phyloP scores from a whole-genome alignment of 805 yeast species.

The Kodamaea laetipori region DNA sequence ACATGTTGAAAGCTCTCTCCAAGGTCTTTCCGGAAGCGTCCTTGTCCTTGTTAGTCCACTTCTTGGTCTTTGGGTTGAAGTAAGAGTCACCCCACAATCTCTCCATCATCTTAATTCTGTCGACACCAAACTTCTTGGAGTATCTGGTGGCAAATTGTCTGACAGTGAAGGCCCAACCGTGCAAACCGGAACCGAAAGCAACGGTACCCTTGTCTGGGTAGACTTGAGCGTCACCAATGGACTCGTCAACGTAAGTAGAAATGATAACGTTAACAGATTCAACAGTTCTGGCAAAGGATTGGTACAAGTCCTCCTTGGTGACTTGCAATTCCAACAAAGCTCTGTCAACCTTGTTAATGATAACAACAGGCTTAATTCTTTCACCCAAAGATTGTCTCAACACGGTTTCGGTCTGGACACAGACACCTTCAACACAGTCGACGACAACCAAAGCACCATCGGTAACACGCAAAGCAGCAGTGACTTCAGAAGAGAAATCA shows the following conservation, averaged over 20 bases:
- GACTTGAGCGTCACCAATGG: slow-evolving; percentile 94
- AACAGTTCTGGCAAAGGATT: slow-evolving; percentile 97
- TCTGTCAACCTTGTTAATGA: slow-evolving; percentile 99
- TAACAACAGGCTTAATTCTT: slow-evolving; percentile 98
- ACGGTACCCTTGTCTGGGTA: slow-evolving; percentile 99
- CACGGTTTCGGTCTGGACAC: slow-evolving; percentile 99
- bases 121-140: slow-evolving; percentile 99
- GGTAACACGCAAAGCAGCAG: slow-evolving; percentile 99
- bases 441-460: slow-evolving; percentile 99
- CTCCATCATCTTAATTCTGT: slow-evolving; percentile 96
- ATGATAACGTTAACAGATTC: slow-evolving; percentile 99
- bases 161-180: slow-evolving; percentile 99
- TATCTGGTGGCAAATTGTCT: slow-evolving; percentile 98
- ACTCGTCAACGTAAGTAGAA: slow-evolving; percentile 89
- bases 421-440: slow-evolving; percentile 99
- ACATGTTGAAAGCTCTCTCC: slow-evolving; percentile 99
- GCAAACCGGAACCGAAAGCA: slow-evolving; percentile 99
- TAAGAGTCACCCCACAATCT: slow-evolving; percentile 99
- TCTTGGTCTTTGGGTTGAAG: slow-evolving; percentile 99
- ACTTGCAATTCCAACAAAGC: slow-evolving; percentile 98
- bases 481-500: slow-evolving; percentile 99
- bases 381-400: slow-evolving; percentile 98
- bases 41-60: slow-evolving; percentile 95
- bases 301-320: slow-evolving; percentile 98
- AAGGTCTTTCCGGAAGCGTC: slow-evolving; percentile 94